Percentiles rank a stretch among this genome's conserved stretches.
These are phyloP conservation scores for Epichloe baconii DNA, from an alignment of 2,329 filamentous ascomycete genomes.

Conservation along the genomic window DNA sequence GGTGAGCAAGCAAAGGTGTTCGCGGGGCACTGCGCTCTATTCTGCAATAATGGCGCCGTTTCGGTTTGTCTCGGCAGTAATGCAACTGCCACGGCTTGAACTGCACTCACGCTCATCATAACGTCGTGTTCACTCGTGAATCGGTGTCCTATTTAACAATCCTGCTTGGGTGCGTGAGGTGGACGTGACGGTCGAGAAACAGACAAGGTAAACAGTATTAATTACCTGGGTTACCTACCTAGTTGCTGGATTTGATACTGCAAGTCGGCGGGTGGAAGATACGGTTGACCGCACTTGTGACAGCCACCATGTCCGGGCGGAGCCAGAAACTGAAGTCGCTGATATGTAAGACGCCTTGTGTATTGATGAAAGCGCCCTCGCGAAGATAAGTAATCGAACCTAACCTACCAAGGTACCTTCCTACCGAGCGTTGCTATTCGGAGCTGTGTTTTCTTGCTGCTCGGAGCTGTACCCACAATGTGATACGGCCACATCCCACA, in stretches of 20 bases:
- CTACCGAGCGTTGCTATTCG: too few relatives aligned
- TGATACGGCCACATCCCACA: too few relatives aligned
- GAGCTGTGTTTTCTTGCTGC: too few relatives aligned
- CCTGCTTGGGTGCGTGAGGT: background rate
- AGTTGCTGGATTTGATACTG: too few relatives aligned
- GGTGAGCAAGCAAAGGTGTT: slow-evolving; percentile 38
- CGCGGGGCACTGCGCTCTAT: slow-evolving; percentile 28
- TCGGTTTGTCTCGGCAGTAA: slow-evolving; percentile 10
- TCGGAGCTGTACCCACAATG: too few relatives aligned
- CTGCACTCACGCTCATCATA: background rate
- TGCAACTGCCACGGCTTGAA: background rate
- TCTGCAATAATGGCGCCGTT: slow-evolving; percentile 12
- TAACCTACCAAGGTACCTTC: too few relatives aligned
- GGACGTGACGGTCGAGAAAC: background rate
- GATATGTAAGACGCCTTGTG: too few relatives aligned
- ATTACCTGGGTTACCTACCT: too few relatives aligned
- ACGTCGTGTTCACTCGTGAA: background rate
- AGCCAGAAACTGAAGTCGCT: too few relatives aligned
- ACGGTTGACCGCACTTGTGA: background rate
- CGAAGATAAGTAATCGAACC: too few relatives aligned
- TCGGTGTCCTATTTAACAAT: background rate
- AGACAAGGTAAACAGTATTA: background rate
- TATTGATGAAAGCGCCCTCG: too few relatives aligned
- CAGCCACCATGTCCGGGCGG: too few relatives aligned
- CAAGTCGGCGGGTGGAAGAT: background rate